Conservation (phyloP, 495 filamentous ascomycete species). For the Lasiosphaeriaceae sp. region DNA sequence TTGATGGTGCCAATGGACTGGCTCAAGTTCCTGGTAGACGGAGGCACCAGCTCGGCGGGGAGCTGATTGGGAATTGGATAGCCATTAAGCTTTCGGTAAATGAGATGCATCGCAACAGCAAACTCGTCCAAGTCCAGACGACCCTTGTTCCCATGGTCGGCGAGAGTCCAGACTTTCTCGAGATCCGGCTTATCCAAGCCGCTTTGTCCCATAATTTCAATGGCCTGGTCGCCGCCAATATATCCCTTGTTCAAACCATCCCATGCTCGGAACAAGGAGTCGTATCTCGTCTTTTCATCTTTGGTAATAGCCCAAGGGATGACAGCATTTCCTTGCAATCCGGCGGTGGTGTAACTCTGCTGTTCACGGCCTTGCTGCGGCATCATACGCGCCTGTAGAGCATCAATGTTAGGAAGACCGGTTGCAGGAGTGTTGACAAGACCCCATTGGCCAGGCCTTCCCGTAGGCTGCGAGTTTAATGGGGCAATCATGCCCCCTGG, state of each 20-base stretch:
- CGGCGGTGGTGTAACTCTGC: slow-evolving; percentile 76
- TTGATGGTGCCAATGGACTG: slow-evolving; percentile 92
- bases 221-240: slow-evolving; percentile 87
- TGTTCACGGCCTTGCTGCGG: slow-evolving; percentile 91
- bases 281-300: slow-evolving; percentile 96
- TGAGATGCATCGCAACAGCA: slow-evolving; percentile 97
- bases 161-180: slow-evolving; percentile 91
- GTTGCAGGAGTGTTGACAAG: slow-evolving; percentile 89
- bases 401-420: slow-evolving; percentile 89
- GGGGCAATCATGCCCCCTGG: slow-evolving; percentile 51
- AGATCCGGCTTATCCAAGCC: slow-evolving; percentile 85
- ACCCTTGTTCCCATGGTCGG: slow-evolving; percentile 89
- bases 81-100: slow-evolving; percentile 93
- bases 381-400: slow-evolving; percentile 95
- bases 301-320: slow-evolving; percentile 99
- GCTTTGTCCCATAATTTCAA: slow-evolving; percentile 97
- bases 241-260: slow-evolving; percentile 93
- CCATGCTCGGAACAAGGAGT: slow-evolving; percentile 94
- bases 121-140: slow-evolving; percentile 97
- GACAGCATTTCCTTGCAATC: slow-evolving; percentile 86
- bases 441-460: slow-evolving; percentile 94
- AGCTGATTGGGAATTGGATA: slow-evolving; percentile 90
- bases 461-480: slow-evolving; percentile 91
- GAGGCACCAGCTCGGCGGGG: slow-evolving; percentile 90
- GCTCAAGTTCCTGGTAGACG: slow-evolving; percentile 90